Conservation (phyloP, 352 stramenopile genomes). For the Bremia lactucae region DNA sequence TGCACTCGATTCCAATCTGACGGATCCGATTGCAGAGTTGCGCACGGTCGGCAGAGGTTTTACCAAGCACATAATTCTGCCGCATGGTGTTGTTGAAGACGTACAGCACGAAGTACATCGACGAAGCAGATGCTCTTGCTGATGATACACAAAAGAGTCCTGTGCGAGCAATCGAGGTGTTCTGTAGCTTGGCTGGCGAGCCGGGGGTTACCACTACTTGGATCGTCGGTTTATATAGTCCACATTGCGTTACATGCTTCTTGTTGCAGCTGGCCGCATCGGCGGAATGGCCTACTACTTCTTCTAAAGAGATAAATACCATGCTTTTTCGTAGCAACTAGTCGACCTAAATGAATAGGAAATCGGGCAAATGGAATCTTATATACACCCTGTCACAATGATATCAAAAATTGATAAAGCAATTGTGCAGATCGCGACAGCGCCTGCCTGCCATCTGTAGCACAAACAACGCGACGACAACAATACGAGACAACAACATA, state of each 20-base stretch:
- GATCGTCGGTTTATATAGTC: constrained; percentile 17
- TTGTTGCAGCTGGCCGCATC: constrained; percentile 4
- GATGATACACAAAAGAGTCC: constrained; percentile 13
- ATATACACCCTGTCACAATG: neutral
- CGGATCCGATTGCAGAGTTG: constrained; percentile 33
- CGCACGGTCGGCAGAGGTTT: constrained; percentile 35
- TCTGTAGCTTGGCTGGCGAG: constrained; percentile 39
- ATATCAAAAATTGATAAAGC: no score
- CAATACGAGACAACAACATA: no score
- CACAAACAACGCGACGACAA: no score
- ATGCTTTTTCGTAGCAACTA: no score
- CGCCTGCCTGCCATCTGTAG: no score
- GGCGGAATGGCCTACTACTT: constrained; percentile 26
- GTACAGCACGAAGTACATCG: constrained; percentile 50
- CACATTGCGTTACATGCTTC: constrained; percentile 4
- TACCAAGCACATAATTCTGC: constrained; percentile 63
- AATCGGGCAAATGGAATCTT: neutral
- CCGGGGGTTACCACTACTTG: constrained; percentile 61
- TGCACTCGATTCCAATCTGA: constrained; percentile 26
- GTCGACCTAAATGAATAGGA: no score
- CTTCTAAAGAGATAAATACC: constrained; percentile 75
- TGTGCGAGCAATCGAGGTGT: constrained; percentile 7
- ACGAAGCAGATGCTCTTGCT: constrained; percentile 8
- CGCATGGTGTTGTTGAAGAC: constrained; percentile 55
- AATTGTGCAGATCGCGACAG: no score